These are phyloP conservation scores for Aristolochia californica DNA, from an alignment of 164 flowering plant species.

Conservation along the genomic window DNA sequence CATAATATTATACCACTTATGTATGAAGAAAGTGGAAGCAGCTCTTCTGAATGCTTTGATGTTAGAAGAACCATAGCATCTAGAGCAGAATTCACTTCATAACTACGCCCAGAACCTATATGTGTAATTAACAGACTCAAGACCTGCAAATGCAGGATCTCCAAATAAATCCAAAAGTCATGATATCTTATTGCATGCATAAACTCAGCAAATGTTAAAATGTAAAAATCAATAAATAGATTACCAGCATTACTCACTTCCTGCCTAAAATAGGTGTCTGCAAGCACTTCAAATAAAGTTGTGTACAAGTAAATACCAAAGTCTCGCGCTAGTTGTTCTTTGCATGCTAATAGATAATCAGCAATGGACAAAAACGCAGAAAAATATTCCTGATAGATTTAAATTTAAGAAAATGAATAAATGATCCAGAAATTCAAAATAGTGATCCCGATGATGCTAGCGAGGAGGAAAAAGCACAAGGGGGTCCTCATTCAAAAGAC, in stretches of 20 bases:
- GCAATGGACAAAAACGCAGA: conserved; percentile 46
- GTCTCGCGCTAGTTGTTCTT: conserved; percentile 54
- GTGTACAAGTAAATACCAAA: conserved; percentile 53
- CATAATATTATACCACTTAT: conserved; percentile 43
- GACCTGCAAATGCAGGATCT: conserved; percentile 29
- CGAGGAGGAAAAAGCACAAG: too few relatives aligned
- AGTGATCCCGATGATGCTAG: too few relatives aligned
- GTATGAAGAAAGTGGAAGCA: conserved; percentile 50
- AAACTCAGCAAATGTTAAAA: too few relatives aligned
- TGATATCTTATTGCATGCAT: too few relatives aligned
- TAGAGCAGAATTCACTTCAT: conserved; percentile 69
- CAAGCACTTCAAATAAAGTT: conserved; percentile 50
- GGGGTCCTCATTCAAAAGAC: too few relatives aligned
- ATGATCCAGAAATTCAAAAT: background rate
- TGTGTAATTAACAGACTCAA: conserved; percentile 66
- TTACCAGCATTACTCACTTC: conserved; percentile 42
- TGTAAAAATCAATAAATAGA: background rate
- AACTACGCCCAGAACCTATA: conserved; percentile 61
- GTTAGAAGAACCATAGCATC: conserved; percentile 54
- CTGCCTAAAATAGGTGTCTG: conserved; percentile 53
- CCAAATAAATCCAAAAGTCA: background rate
- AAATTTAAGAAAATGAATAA: background rate
- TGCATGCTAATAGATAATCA: conserved; percentile 61
- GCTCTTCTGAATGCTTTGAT: conserved; percentile 40
- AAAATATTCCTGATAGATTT: conserved; percentile 47